Percentiles rank a stretch among this genome's conserved stretches.
These are phyloP conservation scores for Ulmus americana DNA, from an alignment of 331 rosid genomes.

Conservation along the genomic window DNA sequence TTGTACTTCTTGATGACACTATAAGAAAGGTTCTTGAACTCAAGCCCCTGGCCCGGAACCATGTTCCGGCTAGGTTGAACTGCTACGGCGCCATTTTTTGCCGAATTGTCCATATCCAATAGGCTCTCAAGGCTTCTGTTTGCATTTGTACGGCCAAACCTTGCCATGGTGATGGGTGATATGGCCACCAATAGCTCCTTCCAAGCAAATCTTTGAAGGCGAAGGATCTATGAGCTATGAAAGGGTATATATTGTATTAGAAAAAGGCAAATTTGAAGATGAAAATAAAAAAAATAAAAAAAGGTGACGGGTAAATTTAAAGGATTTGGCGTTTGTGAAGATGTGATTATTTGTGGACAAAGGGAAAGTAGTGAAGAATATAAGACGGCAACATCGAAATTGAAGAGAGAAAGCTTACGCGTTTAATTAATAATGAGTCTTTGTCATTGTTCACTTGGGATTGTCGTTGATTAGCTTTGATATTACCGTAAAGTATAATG, in stretches of 20 bases:
- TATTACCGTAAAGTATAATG: slow-evolving; percentile 17
- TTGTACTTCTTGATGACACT: slow-evolving; percentile 56
- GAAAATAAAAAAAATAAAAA: slow-evolving; percentile 23
- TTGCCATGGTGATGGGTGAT: slow-evolving; percentile 31
- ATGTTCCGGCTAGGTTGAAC: slow-evolving; percentile 26
- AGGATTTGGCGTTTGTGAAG: not conserved
- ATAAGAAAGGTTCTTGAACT: slow-evolving; percentile 60
- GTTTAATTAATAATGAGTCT: not conserved
- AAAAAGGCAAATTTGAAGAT: slow-evolving; percentile 13
- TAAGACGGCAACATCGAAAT: slow-evolving; percentile 34
- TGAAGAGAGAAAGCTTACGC: not conserved
- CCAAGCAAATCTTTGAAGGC: slow-evolving; percentile 19
- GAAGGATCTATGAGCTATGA: slow-evolving; percentile 18
- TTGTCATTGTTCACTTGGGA: slow-evolving; percentile 32
- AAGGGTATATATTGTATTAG: slow-evolving; percentile 10
- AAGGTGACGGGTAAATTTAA: slow-evolving; percentile 31
- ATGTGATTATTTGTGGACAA: slow-evolving; percentile 17
- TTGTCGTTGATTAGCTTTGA: slow-evolving; percentile 39
- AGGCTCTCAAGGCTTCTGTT: slow-evolving; percentile 56
- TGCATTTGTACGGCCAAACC: slow-evolving; percentile 9
- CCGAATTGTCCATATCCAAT: slow-evolving; percentile 36
- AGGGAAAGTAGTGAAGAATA: slow-evolving; percentile 16
- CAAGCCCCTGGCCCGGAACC: slow-evolving; percentile 57
- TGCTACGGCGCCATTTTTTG: slow-evolving; percentile 18
- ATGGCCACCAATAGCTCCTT: slow-evolving; percentile 4